A percentile compares a stretch with the other conserved stretches of the same genome.
These are phyloP conservation scores for Ganoderma sinense DNA, from an alignment of 1,284 basidiomycete species.

Conservation along the genomic window DNA sequence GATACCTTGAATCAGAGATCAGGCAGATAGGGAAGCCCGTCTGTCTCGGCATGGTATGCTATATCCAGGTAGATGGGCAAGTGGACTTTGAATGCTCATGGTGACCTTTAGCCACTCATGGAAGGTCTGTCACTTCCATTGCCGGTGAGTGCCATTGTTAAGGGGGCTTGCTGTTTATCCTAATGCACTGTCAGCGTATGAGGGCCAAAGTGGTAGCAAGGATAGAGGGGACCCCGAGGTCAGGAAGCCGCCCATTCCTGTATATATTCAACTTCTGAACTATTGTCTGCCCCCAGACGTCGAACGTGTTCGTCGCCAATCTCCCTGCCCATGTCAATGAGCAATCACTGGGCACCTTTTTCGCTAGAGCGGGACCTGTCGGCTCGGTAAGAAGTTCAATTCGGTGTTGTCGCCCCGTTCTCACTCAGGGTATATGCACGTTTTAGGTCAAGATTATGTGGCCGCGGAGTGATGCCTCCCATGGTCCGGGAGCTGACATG, in stretches of 20 bases:
- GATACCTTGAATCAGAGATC: slow-evolving; percentile 66
- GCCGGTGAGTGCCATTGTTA: slow-evolving; percentile 61
- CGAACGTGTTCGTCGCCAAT: slow-evolving; percentile 94
- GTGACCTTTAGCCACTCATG: slow-evolving; percentile 39
- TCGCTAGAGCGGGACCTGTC: slow-evolving; percentile 50
- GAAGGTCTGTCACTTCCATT: slow-evolving; percentile 83
- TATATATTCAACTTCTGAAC: slow-evolving; percentile 40
- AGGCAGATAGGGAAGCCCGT: slow-evolving; percentile 87
- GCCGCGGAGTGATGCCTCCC: slow-evolving; percentile 74
- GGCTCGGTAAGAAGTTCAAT: slow-evolving; percentile 59
- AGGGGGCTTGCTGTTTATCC: not conserved
- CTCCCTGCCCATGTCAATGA: slow-evolving; percentile 88
- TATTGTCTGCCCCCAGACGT: slow-evolving; percentile 63
- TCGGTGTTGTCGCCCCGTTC: not conserved
- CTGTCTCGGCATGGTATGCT: slow-evolving; percentile 74
- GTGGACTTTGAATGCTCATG: not conserved
- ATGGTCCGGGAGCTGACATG: slow-evolving; percentile 80
- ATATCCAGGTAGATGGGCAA: not conserved
- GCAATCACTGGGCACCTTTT: slow-evolving; percentile 85
- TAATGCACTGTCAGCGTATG: slow-evolving; percentile 63
- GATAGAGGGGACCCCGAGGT: slow-evolving; percentile 87
- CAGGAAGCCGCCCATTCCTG: not conserved
- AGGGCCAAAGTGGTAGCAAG: slow-evolving; percentile 88
- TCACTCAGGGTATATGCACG: not conserved
- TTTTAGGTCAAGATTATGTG: slow-evolving; percentile 95